Evolutionary conservation across 2,329 filamentous ascomycete genomes (phyloP).

Genomic region (Pseudogymnoascus sp.): DNA sequence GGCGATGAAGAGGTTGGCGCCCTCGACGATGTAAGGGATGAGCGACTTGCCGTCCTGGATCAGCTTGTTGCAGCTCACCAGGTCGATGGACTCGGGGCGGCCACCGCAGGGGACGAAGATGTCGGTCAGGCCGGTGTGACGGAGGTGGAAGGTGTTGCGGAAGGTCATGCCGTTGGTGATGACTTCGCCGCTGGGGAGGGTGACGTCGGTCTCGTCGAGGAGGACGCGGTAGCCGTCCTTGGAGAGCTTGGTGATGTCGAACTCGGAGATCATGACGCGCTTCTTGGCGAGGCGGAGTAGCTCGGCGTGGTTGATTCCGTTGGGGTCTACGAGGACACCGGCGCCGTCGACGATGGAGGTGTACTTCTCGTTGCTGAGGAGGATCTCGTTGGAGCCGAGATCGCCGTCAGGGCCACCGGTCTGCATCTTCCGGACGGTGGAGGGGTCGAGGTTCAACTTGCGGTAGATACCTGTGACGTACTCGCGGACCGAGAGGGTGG

Average conservation of each 20-base stretch:
- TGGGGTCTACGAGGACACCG: slow-evolving; percentile 87
- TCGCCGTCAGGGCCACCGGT: slow-evolving; percentile 96
- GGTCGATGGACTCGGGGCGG: slow-evolving; percentile 91
- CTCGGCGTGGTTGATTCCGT: slow-evolving; percentile 79
- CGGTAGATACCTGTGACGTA: slow-evolving; percentile 96
- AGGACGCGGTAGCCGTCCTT: slow-evolving; percentile 83
- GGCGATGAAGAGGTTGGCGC: slow-evolving; percentile 96
- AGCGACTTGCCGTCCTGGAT: slow-evolving; percentile 82
- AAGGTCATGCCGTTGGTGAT: slow-evolving; percentile 89
- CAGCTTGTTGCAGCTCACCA: slow-evolving; percentile 76
- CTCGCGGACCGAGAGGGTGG: slow-evolving; percentile 89
- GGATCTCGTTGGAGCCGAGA: slow-evolving; percentile 93
- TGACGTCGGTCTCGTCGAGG: slow-evolving; percentile 83
- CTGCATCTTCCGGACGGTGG: slow-evolving; percentile 85
- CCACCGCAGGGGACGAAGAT: slow-evolving; percentile 94
- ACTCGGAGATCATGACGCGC: slow-evolving; percentile 84
- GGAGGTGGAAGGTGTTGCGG: slow-evolving; percentile 95
- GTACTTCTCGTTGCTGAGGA: slow-evolving; percentile 93
- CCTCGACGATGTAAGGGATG: slow-evolving; percentile 94
- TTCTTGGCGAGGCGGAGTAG: slow-evolving; percentile 76
- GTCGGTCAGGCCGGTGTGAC: slow-evolving; percentile 69
- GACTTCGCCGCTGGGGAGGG: slow-evolving; percentile 78
- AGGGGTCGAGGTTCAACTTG: slow-evolving; percentile 84
- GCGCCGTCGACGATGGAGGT: slow-evolving; percentile 92
- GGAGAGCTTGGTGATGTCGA: slow-evolving; percentile 78